Conservation (phyloP, 2,329 filamentous ascomycete species). For the Paraphaeosphaeria sporulosa region DNA sequence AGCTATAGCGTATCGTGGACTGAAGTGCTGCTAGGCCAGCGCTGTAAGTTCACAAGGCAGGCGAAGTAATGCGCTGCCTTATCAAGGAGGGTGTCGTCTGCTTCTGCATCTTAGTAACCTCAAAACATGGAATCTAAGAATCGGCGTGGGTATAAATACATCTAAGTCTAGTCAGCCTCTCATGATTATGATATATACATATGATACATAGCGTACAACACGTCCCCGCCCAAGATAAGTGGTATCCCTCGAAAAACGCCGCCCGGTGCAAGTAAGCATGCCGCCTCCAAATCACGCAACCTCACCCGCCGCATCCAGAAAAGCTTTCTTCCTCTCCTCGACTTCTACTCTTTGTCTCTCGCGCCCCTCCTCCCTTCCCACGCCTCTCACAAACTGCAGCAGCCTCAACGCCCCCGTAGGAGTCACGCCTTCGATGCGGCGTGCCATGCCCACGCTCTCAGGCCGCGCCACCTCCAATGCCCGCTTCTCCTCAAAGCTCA, state of each 20-base stretch:
- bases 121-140: too few species aligned
- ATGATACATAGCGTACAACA: not conserved
- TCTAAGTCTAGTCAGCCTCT: too few species aligned
- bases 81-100: too few species aligned
- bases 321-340: constrained; percentile 40
- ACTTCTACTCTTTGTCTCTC: constrained; percentile 38
- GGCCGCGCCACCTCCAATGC: constrained; percentile 75
- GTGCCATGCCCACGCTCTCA: constrained; percentile 87
- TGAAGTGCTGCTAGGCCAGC: too few species aligned
- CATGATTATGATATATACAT: too few species aligned
- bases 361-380: constrained; percentile 42
- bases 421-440: constrained; percentile 81
- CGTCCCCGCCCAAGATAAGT: not conserved
- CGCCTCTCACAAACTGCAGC: constrained; percentile 66
- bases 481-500: constrained; percentile 81
- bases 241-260: constrained; percentile 15
- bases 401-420: constrained; percentile 62
- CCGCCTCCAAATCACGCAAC: constrained; percentile 9
- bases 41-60: too few species aligned
- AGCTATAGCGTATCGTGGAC: too few species aligned
- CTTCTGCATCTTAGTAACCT: too few species aligned
- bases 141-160: too few species aligned
- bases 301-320: constrained; percentile 23
- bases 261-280: constrained; percentile 18
- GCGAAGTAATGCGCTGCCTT: too few species aligned